Evolutionary conservation across 1,284 basidiomycete species (phyloP).

Genomic region (Moesziomyces globuligerus): DNA sequence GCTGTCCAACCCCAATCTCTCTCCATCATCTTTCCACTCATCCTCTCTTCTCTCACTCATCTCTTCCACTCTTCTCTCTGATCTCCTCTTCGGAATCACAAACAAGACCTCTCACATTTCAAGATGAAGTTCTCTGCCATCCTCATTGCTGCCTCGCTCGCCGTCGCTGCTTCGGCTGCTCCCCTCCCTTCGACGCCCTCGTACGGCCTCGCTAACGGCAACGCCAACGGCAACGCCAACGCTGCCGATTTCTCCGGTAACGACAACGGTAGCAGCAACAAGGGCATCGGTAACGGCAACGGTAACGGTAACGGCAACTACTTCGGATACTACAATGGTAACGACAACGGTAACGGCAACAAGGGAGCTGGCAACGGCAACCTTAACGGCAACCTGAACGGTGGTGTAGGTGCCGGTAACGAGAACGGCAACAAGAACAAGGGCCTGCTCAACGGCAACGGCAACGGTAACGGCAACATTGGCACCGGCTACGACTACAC

Average conservation of each 20-base stretch:
- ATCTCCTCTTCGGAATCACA: slow-evolving; percentile 1
- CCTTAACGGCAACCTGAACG: slow-evolving; percentile 5
- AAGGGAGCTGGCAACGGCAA: not conserved
- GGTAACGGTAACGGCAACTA: slow-evolving; percentile 4
- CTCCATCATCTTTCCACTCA: slow-evolving; percentile 7
- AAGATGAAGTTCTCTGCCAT: slow-evolving; percentile 10
- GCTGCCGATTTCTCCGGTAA: not conserved
- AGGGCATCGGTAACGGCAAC: not conserved
- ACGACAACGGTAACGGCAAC: slow-evolving; percentile 3
- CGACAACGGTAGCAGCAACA: slow-evolving; percentile 1
- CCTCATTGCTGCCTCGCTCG: slow-evolving; percentile 3
- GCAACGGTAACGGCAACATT: not conserved
- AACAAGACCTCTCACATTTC: not conserved
- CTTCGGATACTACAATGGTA: slow-evolving; percentile 2
- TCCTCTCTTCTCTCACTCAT: slow-evolving; percentile 1
- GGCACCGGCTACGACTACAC: slow-evolving; percentile 4
- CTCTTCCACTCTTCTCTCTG: not conserved
- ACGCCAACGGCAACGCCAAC: slow-evolving; percentile 1
- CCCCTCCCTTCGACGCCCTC: not conserved
- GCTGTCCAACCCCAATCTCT: not conserved
- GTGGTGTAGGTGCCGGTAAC: not conserved
- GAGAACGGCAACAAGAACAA: slow-evolving; percentile 2
- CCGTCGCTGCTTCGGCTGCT: slow-evolving; percentile 10
- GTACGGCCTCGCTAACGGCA: slow-evolving; percentile 1
- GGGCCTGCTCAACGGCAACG: not conserved